Conservation (phyloP, 306 rosid species). For the Cicer judaicum region DNA sequence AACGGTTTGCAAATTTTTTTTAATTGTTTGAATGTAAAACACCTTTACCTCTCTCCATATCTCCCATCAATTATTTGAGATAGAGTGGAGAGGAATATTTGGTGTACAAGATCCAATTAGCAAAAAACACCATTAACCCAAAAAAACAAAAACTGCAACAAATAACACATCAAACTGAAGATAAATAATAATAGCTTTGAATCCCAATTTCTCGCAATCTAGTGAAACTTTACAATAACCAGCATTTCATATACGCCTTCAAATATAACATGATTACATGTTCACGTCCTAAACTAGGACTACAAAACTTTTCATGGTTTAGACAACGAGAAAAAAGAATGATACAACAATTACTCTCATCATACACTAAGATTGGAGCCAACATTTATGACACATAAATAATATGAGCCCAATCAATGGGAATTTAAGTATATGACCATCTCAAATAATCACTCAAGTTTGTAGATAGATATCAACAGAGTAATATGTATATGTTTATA, state of each 20-base stretch:
- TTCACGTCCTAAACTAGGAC: slow-evolving; percentile 37
- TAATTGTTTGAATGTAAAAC: too few relatives aligned
- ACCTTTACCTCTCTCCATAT: too few relatives aligned
- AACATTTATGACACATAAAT: slow-evolving; percentile 35
- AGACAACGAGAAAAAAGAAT: slow-evolving; percentile 32
- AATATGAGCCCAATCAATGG: slow-evolving; percentile 19
- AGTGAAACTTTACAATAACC: slow-evolving; percentile 9
- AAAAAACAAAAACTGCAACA: neutral
- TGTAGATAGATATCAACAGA: slow-evolving; percentile 13
- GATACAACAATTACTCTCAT: slow-evolving; percentile 40
- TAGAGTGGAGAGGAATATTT: too few relatives aligned
- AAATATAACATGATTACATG: slow-evolving; percentile 31
- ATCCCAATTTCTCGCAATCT: slow-evolving; percentile 31
- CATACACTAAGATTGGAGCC: slow-evolving; percentile 25
- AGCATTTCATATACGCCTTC: slow-evolving; percentile 21
- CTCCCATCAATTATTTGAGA: too few relatives aligned
- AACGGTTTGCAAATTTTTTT: too few relatives aligned
- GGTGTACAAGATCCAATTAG: too few relatives aligned
- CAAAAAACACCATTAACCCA: too few relatives aligned
- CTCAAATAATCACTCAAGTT: slow-evolving; percentile 19
- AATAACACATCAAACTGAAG: neutral
- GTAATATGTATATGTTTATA: slow-evolving; percentile 42
- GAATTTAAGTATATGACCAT: slow-evolving; percentile 27
- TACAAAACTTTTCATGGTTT: slow-evolving; percentile 37
- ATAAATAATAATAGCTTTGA: neutral